These are phyloP conservation scores for Lindgomyces ingoldianus DNA, from an alignment of 495 filamentous ascomycete species.

Conservation along the genomic window DNA sequence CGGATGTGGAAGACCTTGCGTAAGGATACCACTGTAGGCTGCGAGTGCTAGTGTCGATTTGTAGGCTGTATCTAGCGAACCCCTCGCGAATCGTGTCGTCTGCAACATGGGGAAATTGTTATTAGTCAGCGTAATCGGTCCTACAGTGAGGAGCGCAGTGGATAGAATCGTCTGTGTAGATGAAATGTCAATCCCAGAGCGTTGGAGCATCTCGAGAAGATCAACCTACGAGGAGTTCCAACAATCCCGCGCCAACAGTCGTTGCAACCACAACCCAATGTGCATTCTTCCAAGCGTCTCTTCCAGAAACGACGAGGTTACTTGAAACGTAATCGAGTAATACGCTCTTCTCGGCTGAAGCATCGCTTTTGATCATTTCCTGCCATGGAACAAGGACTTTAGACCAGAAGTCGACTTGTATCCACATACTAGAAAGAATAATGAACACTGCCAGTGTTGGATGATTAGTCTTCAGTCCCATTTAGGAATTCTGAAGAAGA, in stretches of 20 bases:
- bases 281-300: background rate
- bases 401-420: background rate
- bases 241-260: background rate
- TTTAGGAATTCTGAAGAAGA: background rate
- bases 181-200: background rate
- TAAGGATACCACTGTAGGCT: background rate
- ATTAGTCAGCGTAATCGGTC: background rate
- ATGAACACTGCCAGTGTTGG: background rate
- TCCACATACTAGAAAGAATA: background rate
- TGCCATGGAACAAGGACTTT: background rate
- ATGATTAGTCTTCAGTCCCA: background rate
- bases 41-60: background rate
- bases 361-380: background rate
- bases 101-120: background rate
- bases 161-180: background rate
- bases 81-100: background rate
- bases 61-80: background rate
- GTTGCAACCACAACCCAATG: background rate
- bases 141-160: background rate
- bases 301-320: background rate
- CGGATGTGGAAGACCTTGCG: background rate
- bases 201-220: background rate
- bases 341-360: background rate
- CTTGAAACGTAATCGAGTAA: background rate
- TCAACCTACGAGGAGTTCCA: background rate